Base-by-base conservation (phyloP, 805 yeast species). In the Saccharomycopsis capsularis region DNA sequence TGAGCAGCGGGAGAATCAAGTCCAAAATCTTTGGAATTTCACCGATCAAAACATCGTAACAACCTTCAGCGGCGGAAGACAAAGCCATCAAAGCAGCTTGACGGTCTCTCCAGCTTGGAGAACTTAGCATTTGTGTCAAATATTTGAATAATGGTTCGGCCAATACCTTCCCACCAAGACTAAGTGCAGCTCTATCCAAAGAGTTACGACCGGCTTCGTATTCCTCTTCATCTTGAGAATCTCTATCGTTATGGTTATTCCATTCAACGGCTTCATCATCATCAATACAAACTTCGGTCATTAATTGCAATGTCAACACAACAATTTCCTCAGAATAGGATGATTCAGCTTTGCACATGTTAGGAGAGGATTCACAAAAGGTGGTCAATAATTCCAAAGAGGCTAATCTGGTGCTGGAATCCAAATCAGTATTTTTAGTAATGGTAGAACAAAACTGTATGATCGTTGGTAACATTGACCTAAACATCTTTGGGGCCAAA, bases 51-150 rank as follows among this genome's bases (percentile, higher is more conserved):
- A 85, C 88, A 56, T 90, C 97, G 43, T 87, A 75, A 67, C 98
- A 91, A 45, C 99, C 99, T 69, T 93, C 99, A 36, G 97, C 97
- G 21, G 95, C 96, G 3, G 96, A 82, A 0, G 97, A 89, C 24
- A 93, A 70, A 0, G 97, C 97, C 98, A 93, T 93, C 48, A 93
- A 69, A 1, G 97, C 95, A 22, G 96, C 99, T 63, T 90, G 96
- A 54, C 96, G 82, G 63, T 89, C 95, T 64, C 95, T 82, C 99
- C 99, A 93, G 53, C 79, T 76, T 29, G 69, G 62, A 1, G 95
- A 82, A 48, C 70, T 69, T 19, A 87, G 66, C 96, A 93, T 86
- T 50, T 77, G 79, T 18, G 96, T 96, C 51, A 93, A 72, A 63
- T 78, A 84, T 61, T 84, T 85, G 69, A 93, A 93, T 49, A 93